Conservation (phyloP, 257 asterid species). For the Coffea eugenioides region DNA sequence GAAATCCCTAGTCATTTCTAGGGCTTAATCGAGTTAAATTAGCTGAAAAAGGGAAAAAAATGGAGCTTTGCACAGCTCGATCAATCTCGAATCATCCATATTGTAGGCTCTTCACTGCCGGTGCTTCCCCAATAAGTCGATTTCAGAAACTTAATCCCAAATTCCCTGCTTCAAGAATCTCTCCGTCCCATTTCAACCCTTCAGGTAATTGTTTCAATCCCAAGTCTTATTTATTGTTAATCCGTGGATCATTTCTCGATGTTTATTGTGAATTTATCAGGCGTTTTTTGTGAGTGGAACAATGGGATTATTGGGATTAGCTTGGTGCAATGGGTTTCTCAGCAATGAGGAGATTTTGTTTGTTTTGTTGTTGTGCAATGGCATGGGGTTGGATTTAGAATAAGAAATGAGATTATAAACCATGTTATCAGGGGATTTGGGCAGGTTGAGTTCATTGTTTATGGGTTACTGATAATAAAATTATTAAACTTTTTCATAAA, state of each 20-base stretch:
- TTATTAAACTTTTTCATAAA: no score
- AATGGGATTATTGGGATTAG: not conserved
- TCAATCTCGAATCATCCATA: constrained; percentile 28
- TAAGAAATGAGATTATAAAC: not conserved
- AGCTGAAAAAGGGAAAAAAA: constrained; percentile 6
- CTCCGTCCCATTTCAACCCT: constrained; percentile 1
- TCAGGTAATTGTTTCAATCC: constrained; percentile 11
- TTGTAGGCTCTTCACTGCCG: constrained; percentile 15
- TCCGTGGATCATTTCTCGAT: not conserved
- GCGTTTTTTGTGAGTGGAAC: not conserved
- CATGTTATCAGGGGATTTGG: not conserved
- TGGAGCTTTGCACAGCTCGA: constrained; percentile 56
- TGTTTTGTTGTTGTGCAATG: not conserved
- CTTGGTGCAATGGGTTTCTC: not conserved
- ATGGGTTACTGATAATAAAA: no score
- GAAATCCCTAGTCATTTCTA: not conserved
- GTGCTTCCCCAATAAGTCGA: constrained; percentile 1
- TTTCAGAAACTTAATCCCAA: constrained; percentile 13
- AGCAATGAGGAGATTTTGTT: not conserved
- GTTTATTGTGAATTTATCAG: not conserved
- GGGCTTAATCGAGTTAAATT: not conserved
- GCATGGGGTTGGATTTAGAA: not conserved
- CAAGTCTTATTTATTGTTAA: not conserved
- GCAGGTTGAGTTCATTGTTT: no score
- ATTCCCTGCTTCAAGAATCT: not conserved